Conservation (phyloP, 345 rosid species). For the Durio zibethinus region DNA sequence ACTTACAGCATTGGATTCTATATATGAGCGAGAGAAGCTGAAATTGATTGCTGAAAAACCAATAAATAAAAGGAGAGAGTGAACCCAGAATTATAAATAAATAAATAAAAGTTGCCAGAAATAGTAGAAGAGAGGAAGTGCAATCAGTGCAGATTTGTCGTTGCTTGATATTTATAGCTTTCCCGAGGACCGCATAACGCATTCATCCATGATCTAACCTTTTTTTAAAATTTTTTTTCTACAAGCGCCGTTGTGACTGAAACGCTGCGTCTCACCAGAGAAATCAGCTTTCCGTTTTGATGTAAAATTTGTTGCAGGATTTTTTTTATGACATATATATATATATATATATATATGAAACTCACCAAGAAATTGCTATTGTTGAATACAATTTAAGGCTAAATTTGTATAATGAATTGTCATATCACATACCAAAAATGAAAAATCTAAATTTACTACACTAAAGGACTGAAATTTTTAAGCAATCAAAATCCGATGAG, state of each 20-base stretch:
- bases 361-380: too few species aligned
- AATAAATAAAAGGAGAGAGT: slow-evolving; percentile 4
- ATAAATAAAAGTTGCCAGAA: background rate
- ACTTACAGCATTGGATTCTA: slow-evolving; percentile 21
- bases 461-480: background rate
- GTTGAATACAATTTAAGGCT: too few species aligned
- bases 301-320: too few species aligned
- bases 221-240: too few species aligned
- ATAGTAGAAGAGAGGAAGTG: background rate
- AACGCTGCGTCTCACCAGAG: too few species aligned
- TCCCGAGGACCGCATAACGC: slow-evolving; percentile 30
- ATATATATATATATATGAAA: too few species aligned
- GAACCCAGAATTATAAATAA: background rate
- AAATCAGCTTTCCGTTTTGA: too few species aligned
- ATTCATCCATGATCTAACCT: background rate
- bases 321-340: too few species aligned
- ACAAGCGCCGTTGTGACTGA: too few species aligned
- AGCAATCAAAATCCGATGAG: background rate
- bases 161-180: slow-evolving; percentile 5
- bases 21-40: background rate
- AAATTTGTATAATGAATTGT: too few species aligned
- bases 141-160: slow-evolving; percentile 21
- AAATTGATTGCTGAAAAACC: background rate
- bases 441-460: background rate
- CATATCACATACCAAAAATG: background rate